Base-by-base conservation (phyloP, 129 eudicot species). In the Flaveria sonorensis region DNA sequence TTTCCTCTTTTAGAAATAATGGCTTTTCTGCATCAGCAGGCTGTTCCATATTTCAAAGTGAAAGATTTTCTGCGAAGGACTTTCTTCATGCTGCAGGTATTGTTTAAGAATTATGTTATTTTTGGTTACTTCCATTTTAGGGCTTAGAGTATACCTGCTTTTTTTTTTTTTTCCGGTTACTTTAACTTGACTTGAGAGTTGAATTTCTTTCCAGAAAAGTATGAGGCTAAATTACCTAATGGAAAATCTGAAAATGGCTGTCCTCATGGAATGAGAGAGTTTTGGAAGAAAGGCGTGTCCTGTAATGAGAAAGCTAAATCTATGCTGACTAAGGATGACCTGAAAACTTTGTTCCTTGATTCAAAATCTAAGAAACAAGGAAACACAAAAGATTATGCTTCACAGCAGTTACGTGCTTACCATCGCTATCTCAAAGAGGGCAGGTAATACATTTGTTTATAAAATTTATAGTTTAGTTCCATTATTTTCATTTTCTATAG, bases 371-470 rank as follows among this genome's bases (percentile, higher is more conserved):
- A 73, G 64, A 80, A 74, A 57, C 53, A 81, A 74, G 66, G 62
- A 68, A 72, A 46, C 83, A 70, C 56, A 28, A 64, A 72, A 74
- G 73, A 45, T 36, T 57, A 82, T 86, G 53, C 82, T 76, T 79
- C 90, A 68, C 81, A 80, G 50, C 85, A 88, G 72, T 81, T 87
- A 76, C 89, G 92, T 68, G 85, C 83, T 75, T 95, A 95, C 83
- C 75, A 86, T 65, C 89, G 85, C 40, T 82, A 88, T 63, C 79
- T 95, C 42, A 89, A 83, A 87, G 90, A 83, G 70, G 97, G 96
- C 60, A 92, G 99, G 98, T 95, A 88, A 86, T 12, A 46, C 15
- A 20, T 47, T 75, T 50, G 40, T 82, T 47, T 77, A 70, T 3
- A 16, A 45, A 75, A n/a, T 43, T 20, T 47, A 14, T 47, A 46